Percentiles rank a stretch among this genome's conserved stretches.
These are phyloP conservation scores for Begonia loranthoides DNA, from an alignment of 306 rosid genomes.

Conservation along the genomic window DNA sequence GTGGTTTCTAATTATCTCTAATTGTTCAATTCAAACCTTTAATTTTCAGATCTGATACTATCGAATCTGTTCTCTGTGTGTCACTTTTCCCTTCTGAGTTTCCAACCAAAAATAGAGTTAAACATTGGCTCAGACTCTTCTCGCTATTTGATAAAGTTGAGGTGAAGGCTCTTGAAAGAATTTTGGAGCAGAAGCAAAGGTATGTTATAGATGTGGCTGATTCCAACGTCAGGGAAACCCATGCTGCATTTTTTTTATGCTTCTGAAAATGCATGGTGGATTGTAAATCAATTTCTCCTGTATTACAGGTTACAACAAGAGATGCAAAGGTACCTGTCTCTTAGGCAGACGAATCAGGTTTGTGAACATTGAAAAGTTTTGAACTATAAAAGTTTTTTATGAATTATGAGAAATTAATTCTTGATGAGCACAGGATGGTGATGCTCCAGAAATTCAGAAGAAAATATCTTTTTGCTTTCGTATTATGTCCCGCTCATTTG, in stretches of 20 bases:
- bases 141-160: constrained; percentile 82
- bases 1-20: constrained; percentile 7
- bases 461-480: constrained; percentile 61
- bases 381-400: background rate
- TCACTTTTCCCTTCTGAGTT: constrained; percentile 70
- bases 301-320: constrained; percentile 87
- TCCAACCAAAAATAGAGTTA: constrained; percentile 52
- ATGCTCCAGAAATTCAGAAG: constrained; percentile 68
- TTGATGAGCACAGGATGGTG: constrained; percentile 63
- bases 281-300: constrained; percentile 23
- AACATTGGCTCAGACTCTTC: constrained; percentile 68
- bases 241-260: constrained; percentile 12
- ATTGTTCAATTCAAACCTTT: constrained; percentile 10
- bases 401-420: constrained; percentile 24
- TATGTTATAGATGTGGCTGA: constrained; percentile 14
- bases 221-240: constrained; percentile 15
- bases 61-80: constrained; percentile 66
- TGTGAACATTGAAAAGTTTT: constrained; percentile 17
- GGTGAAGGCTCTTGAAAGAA: constrained; percentile 91
- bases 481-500: constrained; percentile 76
- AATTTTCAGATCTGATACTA: constrained; percentile 75
- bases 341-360: constrained; percentile 73
- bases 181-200: constrained; percentile 98
- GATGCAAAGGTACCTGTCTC: constrained; percentile 82
- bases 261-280: constrained; percentile 9